Base-by-base conservation (phyloP, 2,329 filamentous ascomycete genomes). In the Calonectria leucothoes region DNA sequence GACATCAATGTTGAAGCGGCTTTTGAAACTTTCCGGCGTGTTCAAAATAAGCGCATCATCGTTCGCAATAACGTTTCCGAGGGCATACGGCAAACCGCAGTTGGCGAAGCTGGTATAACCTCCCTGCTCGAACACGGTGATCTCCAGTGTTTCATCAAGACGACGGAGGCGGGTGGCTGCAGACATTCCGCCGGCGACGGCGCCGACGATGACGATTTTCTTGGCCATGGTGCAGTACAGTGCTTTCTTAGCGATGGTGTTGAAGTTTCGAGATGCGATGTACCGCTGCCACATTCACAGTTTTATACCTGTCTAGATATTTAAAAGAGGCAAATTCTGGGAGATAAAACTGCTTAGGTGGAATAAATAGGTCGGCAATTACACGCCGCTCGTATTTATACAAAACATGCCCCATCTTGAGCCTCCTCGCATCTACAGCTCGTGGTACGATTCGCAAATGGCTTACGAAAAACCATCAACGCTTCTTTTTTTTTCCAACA, bases 181-280 rank as follows among this genome's bases (percentile, higher is more conserved):
- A 20, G 71, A 74, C 71, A 74, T 74, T 55, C 71, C 71, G 33
- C 69, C 69, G 6, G 71, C 71, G 15, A 74, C 71, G 39, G 69
- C 71, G 7, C 69, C 71, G 20, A 71, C 69, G 42, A 74, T 71
- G 55, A 74, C 59, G 20, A 73, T 55, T 39, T 64, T 37, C 25
- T 71, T 71, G 45, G 42, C 0, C 61, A 65, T 65, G 31, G 42
- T 51, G 52, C 31, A 7, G n/a, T 33, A 35, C 20, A 23, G 33
- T n/a, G 31, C 17, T 35, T 57, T 35, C 15, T 5, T 35, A 7
- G 31, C 42, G 7, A 45, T 12, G 42, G n/a, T 45, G 42, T 45
- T 45, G 23, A 23, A 12, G n/a, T 23, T 23, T 45, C 23, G 42
- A 10, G n/a, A 45, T 23, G 42, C 17, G 10, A 45, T 23, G 42